Conservation (phyloP, 2,329 filamentous ascomycete genomes). For the Lasiodiplodia citricola region DNA sequence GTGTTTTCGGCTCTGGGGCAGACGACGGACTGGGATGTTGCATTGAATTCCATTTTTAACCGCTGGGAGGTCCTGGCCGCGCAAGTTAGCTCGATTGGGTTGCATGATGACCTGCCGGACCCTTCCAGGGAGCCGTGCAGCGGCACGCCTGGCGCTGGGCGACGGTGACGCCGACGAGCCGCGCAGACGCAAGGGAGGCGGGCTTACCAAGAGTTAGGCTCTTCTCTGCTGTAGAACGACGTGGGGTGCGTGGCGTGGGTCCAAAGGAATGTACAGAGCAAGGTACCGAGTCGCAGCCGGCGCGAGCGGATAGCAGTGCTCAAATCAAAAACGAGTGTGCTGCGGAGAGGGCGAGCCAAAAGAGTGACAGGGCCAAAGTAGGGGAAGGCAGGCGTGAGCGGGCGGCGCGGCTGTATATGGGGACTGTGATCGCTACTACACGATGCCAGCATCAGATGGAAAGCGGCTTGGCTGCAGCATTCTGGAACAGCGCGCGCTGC, state of each 20-base stretch:
- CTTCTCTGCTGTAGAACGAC: neutral
- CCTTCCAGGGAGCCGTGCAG: conserved; percentile 33
- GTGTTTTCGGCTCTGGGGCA: neutral
- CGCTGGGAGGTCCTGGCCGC: conserved; percentile 13
- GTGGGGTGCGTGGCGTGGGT: neutral
- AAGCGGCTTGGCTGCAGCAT: conserved; percentile 23
- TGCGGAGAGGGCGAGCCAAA: conserved; percentile 4
- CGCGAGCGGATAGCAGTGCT: conserved; percentile 21
- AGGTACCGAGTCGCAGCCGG: conserved; percentile 22
- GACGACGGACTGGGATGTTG: conserved; percentile 45
- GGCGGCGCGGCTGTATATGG: conserved; percentile 20
- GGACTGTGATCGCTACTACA: conserved; percentile 5
- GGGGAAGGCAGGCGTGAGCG: conserved; percentile 12
- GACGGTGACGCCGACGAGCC: conserved; percentile 20
- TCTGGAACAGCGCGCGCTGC: conserved; percentile 23
- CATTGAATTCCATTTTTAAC: conserved; percentile 51
- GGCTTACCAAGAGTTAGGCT: conserved; percentile 34
- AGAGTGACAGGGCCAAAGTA: conserved; percentile 28
- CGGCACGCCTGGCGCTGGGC: conserved; percentile 26
- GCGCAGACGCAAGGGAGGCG: conserved; percentile 20
- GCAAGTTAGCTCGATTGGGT: conserved; percentile 17
- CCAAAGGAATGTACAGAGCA: conserved; percentile 26
- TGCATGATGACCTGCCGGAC: conserved; percentile 25
- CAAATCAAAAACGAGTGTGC: conserved; percentile 11
- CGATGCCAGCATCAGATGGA: conserved; percentile 11